phyloP scores from a whole-genome alignment of 345 rosid species.

The Hibiscus mutabilis region DNA sequence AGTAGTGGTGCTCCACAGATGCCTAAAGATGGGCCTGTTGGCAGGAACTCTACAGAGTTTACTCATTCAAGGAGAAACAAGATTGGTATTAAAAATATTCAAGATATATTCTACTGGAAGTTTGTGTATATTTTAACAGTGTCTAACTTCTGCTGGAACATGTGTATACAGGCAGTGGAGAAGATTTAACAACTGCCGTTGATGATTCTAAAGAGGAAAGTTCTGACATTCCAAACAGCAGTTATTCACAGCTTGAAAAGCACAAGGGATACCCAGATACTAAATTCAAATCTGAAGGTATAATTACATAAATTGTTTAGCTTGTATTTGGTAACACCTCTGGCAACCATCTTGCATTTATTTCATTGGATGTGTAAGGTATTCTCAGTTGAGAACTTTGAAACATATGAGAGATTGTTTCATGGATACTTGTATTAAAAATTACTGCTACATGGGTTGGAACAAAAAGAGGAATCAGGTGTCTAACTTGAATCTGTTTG shows the following conservation, averaged over 20 bases:
- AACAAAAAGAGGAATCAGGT: not conserved
- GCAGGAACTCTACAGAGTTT: not conserved
- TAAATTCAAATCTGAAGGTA: slow-evolving; percentile 47
- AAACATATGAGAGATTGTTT: not conserved
- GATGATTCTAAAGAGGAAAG: slow-evolving; percentile 46
- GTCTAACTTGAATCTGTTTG: not conserved
- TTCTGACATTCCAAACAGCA: slow-evolving; percentile 31
- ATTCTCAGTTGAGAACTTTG: not conserved
- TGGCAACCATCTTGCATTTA: not conserved
- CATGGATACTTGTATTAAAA: not conserved
- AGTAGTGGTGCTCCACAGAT: not conserved
- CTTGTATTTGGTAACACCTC: slow-evolving; percentile 7
- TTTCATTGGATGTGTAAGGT: not conserved
- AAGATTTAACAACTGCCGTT: slow-evolving; percentile 37
- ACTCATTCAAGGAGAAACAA: not conserved
- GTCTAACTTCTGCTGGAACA: slow-evolving; percentile 16
- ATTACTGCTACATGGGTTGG: not conserved
- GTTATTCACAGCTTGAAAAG: slow-evolving; percentile 29
- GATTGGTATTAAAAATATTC: slow-evolving; percentile 32
- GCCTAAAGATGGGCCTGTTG: not conserved
- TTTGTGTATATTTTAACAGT: slow-evolving; percentile 2
- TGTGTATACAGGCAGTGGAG: slow-evolving; percentile 60
- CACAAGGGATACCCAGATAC: slow-evolving; percentile 29
- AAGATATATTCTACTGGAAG: slow-evolving; percentile 7
- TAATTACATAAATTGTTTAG: not conserved